Conservation (phyloP, 192 early-diverging fungal species). For the Podila epigama region DNA sequence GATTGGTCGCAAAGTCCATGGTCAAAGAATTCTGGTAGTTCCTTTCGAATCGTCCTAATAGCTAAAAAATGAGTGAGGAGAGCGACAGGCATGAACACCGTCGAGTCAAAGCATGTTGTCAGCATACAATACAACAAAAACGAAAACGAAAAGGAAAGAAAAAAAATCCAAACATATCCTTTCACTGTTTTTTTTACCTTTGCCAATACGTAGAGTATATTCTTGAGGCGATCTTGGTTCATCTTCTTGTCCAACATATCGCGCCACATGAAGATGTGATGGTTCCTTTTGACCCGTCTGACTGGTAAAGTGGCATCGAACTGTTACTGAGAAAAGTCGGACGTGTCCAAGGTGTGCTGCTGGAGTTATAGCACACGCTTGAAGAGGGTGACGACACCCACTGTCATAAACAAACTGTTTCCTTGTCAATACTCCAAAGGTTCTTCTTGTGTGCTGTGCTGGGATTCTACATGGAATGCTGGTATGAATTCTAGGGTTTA, state of each 20-base stretch:
- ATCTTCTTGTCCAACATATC: constrained; percentile 14
- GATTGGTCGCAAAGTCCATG: constrained; percentile 51
- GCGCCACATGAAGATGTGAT: no score
- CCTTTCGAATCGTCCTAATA: constrained; percentile 56
- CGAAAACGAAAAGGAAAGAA: neutral
- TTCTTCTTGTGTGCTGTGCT: no score
- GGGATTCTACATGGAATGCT: no score
- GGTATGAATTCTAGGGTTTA: neutral
- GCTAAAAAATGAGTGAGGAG: constrained; percentile 33
- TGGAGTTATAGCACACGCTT: no score
- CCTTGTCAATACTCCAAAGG: no score
- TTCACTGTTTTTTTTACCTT: constrained; percentile 10
- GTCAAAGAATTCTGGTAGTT: constrained; percentile 60
- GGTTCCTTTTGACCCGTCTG: neutral
- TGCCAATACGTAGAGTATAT: constrained; percentile 37
- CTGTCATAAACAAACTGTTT: no score
- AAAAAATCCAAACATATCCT: no score
- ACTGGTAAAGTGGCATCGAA: neutral
- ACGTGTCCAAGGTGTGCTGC: no score
- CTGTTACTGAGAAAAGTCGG: no score
- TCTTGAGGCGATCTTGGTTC: constrained; percentile 13
- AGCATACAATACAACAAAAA: neutral
- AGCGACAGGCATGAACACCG: neutral
- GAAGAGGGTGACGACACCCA: no score
- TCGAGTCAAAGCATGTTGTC: no score